These are phyloP conservation scores for Elaeagnus macrophylla DNA, from an alignment of 306 rosid genomes.

Conservation along the genomic window DNA sequence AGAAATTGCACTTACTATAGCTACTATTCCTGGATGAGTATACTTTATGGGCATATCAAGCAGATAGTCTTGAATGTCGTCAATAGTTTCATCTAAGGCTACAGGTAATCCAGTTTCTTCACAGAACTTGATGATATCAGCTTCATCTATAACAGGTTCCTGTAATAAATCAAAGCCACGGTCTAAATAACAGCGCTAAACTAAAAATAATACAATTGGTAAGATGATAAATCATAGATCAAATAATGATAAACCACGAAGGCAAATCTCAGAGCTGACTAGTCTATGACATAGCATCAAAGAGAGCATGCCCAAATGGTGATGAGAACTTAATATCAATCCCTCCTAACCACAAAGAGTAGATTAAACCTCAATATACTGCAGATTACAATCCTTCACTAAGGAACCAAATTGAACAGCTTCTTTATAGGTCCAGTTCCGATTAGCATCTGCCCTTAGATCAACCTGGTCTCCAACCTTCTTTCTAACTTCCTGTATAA, in stretches of 20 bases:
- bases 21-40: conserved; percentile 76
- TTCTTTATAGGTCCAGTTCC: conserved; percentile 78
- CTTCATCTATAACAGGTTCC: conserved; percentile 85
- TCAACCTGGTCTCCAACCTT: conserved; percentile 57
- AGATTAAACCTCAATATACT: conserved; percentile 70
- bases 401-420: conserved; percentile 71
- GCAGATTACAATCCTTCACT: conserved; percentile 67
- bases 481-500: conserved; percentile 69
- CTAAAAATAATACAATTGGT: not conserved
- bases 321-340: not conserved
- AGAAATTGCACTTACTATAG: conserved; percentile 52
- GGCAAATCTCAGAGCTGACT: not conserved
- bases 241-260: not conserved
- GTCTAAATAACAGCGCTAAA: conserved; percentile 1
- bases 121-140: conserved; percentile 69
- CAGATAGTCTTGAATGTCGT: conserved; percentile 47
- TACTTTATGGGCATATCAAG: conserved; percentile 56
- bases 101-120: conserved; percentile 78
- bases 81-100: conserved; percentile 89
- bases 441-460: conserved; percentile 87
- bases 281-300: not conserved
- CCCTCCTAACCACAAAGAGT: not conserved
- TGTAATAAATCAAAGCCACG: conserved; percentile 27
- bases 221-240: conserved; percentile 5
- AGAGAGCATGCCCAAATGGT: not conserved